These are phyloP conservation scores for Solanum microdontum DNA, from an alignment of 257 asterid genomes.

Conservation along the genomic window DNA sequence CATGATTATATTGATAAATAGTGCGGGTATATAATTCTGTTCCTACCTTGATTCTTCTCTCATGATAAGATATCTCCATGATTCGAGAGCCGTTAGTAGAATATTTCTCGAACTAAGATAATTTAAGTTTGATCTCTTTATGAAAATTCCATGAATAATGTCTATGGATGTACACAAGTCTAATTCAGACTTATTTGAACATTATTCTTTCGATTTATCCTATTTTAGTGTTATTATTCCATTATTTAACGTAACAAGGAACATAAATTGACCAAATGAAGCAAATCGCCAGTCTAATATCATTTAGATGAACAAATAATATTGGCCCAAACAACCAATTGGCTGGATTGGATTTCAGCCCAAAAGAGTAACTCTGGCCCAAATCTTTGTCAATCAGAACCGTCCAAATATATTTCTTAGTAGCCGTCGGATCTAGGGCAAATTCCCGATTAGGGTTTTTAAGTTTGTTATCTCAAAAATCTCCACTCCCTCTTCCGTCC, in stretches of 20 bases:
- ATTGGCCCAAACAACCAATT: not conserved
- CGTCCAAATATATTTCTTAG: not conserved
- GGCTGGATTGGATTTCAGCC: constrained; percentile 46
- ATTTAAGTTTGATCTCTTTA: too few species aligned
- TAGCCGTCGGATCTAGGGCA: constrained; percentile 14
- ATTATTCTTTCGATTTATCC: too few species aligned
- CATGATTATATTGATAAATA: too few species aligned
- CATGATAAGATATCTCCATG: too few species aligned
- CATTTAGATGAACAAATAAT: not conserved
- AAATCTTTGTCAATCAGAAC: not conserved
- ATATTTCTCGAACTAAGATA: too few species aligned
- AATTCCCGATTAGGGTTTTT: not conserved
- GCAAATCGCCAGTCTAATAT: not conserved
- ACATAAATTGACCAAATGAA: not conserved
- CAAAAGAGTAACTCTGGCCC: not conserved
- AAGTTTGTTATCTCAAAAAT: not conserved
- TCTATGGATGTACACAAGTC: too few species aligned
- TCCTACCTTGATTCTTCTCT: too few species aligned
- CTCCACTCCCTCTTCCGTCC: not conserved
- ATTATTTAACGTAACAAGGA: not conserved
- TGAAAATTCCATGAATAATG: too few species aligned
- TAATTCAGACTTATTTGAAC: too few species aligned
- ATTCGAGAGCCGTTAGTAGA: too few species aligned
- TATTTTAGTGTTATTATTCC: not conserved
- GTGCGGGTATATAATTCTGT: too few species aligned